Evolutionary conservation across 495 filamentous ascomycete genomes (phyloP), one percentile per base, ranked within the genome.

Genomic region (Aspergillus hancockii): DNA sequence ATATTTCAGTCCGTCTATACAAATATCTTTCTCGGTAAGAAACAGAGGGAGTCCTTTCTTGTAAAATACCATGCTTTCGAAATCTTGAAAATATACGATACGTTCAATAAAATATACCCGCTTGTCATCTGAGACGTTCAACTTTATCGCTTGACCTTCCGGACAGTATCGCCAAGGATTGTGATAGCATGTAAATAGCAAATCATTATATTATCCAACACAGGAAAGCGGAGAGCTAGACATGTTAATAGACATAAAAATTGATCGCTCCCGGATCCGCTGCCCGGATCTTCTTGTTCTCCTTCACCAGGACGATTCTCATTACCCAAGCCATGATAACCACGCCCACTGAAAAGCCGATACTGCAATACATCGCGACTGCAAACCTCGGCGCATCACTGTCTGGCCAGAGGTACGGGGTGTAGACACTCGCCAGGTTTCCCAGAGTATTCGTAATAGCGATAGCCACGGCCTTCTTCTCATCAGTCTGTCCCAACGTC

Each of bases 401-500:
- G 13, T 78, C 66, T 0, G 82, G 82, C 51, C 79, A 86, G 64
- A 86, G 73, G 65, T 83, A 86, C 12, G 58, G 55, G 1, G 77
- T 77, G 63, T 82, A 84, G 3, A 84, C 75, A 55, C 74, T 74
- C 13, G 76, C 72, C 18, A 78, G 59, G 58, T 83, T 83, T 10
- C 76, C 79, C 22, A 80, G 62, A 1, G 75, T 72, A 61, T 80
- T 79, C 1, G 78, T 71, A 47, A 83, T 61, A 0, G 72, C 80
- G 8, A 83, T 62, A 28, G 71, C 68, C 9, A 81, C 70, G 25
- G 76, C 79, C 12, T 77, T 61, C 69, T 83, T 85, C 49, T 81
- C 82, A 9, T 77, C 65, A 0, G 82, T 80, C 8, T 83, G 75
- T 1, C 79, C 78, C 31, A 83, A 77, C n/a, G 79, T 81, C 54